Base-by-base conservation (phyloP, 106 monocot genomes). In the Dendrobium nobile region DNA sequence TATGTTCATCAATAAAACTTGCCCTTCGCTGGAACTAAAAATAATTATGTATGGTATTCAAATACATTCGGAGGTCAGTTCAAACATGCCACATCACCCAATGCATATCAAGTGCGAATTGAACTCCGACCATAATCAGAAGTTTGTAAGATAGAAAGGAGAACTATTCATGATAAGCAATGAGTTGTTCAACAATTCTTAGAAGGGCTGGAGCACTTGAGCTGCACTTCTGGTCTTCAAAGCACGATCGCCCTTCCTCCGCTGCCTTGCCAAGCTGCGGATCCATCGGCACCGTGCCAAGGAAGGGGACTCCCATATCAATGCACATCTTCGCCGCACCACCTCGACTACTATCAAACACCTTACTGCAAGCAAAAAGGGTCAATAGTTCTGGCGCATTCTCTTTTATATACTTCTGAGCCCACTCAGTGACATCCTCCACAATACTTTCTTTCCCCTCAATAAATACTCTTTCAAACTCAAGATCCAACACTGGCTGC, bases 201-300 rank as follows among this genome's bases (percentile, higher is more conserved):
- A 73, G 79, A 27, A 94, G 81, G 2, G 94, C 91, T 0, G 87
- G 85, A 26, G 94, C 92, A 75, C 97, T 98, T 2, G 61, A 83
- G 67, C 67, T 82, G 70, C 90, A 92, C 67, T 81, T 91, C 76
- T 88, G 75, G 73, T 94, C 97, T 3, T 76, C 72, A 78, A 98
- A 98, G 82, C 94, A 98, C 7, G 97, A 92, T n/a, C 88, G 24
- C 9, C 94, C 97, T 84, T 94, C 92, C 77, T 98, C 97, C 1
- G 94, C 89, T 2, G 92, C 97, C 83, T 75, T 87, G 80, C 97
- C 90, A 7, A 98, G 88, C 67, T 90, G 83, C 10, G 97, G 97
- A 82, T 98, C 97, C 97, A 97, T 54, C 0, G 94, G 94, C 54
- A 98, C 91, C 82, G 89, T 92, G 19, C 97, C 97, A 15, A 94